phyloP scores from a whole-genome alignment of 768 basidiomycete genomes.

The Ramaria sp. region DNA sequence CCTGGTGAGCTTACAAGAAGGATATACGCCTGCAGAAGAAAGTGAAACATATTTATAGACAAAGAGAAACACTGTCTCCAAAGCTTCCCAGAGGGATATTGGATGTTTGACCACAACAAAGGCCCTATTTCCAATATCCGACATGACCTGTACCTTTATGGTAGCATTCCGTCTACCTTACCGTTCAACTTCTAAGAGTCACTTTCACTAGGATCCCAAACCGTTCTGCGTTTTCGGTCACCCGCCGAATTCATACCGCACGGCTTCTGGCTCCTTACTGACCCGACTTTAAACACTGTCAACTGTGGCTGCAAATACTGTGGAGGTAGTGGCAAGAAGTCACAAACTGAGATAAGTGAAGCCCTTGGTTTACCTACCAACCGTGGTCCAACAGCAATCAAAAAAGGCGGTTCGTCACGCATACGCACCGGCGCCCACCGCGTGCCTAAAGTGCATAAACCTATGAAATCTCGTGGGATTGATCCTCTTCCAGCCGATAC shows the following conservation, averaged over 20 bases:
- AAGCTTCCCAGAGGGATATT: slow-evolving; percentile 56
- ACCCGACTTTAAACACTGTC: slow-evolving; percentile 31
- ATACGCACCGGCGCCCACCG: background rate
- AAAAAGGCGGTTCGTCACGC: background rate
- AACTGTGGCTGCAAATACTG: slow-evolving; percentile 74
- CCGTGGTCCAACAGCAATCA: slow-evolving; percentile 15
- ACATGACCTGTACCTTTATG: slow-evolving; percentile 70
- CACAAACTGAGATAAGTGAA: slow-evolving; percentile 60
- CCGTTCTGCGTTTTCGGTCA: slow-evolving; percentile 55
- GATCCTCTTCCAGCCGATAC: background rate
- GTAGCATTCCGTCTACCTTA: slow-evolving; percentile 25
- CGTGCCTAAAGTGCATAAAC: no score
- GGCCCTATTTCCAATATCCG: slow-evolving; percentile 43
- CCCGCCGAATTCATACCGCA: slow-evolving; percentile 79
- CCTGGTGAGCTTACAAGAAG: background rate
- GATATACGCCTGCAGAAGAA: background rate
- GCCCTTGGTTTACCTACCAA: slow-evolving; percentile 34
- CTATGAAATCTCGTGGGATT: background rate
- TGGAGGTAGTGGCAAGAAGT: slow-evolving; percentile 31
- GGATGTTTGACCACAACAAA: slow-evolving; percentile 67
- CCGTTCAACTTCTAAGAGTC: background rate
- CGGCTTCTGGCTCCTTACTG: slow-evolving; percentile 64
- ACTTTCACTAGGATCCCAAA: slow-evolving; percentile 26
- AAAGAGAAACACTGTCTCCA: slow-evolving; percentile 29
- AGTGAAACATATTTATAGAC: background rate